phyloP scores from a whole-genome alignment of 495 filamentous ascomycete species.

The Penicillium waksmanii region DNA sequence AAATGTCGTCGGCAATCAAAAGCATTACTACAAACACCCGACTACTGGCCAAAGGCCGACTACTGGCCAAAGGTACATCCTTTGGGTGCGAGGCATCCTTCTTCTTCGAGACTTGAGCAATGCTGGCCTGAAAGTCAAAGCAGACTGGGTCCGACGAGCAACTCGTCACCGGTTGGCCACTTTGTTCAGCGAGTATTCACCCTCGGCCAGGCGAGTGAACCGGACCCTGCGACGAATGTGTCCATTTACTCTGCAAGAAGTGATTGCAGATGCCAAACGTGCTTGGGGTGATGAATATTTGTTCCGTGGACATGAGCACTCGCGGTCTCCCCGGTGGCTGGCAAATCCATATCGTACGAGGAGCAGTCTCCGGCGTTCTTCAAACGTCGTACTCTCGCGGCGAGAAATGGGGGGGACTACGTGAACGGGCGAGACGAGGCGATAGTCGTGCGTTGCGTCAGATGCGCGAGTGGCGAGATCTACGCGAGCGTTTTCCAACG shows the following conservation, averaged over 20 bases:
- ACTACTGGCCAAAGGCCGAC: conserved; percentile 12
- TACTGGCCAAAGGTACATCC: conserved; percentile 27
- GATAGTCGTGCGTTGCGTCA: conserved; percentile 2
- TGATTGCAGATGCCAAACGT: conserved; percentile 35
- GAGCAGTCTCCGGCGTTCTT: conserved; percentile 19
- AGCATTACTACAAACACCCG: conserved; percentile 8
- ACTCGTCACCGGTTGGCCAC: conserved; percentile 53
- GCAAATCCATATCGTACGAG: conserved; percentile 31
- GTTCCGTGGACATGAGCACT: conserved; percentile 26
- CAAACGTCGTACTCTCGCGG: conserved; percentile 9
- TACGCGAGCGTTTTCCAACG: not conserved
- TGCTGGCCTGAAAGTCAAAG: conserved; percentile 49
- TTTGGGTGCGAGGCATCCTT: conserved; percentile 53
- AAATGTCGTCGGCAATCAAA: conserved; percentile 5
- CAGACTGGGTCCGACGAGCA: conserved; percentile 39
- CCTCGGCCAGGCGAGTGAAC: conserved; percentile 37
- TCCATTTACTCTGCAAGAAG: conserved; percentile 34
- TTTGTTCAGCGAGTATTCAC: conserved; percentile 47
- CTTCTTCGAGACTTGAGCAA: conserved; percentile 53
- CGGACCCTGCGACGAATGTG: conserved; percentile 41
- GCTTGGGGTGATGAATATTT: conserved; percentile 41
- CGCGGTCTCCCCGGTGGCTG: conserved; percentile 15
- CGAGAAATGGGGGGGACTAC: conserved; percentile 6
- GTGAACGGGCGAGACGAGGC: not conserved
- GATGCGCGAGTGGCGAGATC: conserved; percentile 4